Evolutionary conservation across 1,284 basidiomycete genomes (phyloP).

Genomic region (Malassezia cuniculi): DNA sequence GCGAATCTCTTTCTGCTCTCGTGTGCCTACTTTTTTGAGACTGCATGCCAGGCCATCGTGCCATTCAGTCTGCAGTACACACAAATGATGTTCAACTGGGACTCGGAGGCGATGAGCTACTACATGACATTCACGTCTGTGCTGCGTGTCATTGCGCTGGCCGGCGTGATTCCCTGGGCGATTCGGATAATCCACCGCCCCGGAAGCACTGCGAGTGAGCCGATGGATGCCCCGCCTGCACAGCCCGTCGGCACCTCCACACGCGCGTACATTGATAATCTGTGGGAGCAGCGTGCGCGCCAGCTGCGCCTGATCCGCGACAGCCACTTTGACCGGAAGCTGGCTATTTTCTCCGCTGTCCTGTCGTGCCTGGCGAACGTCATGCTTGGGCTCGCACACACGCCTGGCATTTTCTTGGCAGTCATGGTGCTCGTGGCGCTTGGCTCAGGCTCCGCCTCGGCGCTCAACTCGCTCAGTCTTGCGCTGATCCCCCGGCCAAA

Average conservation of each 20-base stretch:
- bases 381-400: slow-evolving; percentile 3
- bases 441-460: slow-evolving; percentile 31
- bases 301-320: slow-evolving; percentile 42
- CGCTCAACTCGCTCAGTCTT: slow-evolving; percentile 39
- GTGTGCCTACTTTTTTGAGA: slow-evolving; percentile 33
- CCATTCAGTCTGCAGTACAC: slow-evolving; percentile 39
- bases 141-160: slow-evolving; percentile 30
- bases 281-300: slow-evolving; percentile 35
- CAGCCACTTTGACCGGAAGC: slow-evolving; percentile 30
- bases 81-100: slow-evolving; percentile 35
- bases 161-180: slow-evolving; percentile 29
- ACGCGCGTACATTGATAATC: slow-evolving; percentile 33
- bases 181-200: slow-evolving; percentile 33
- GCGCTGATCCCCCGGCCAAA: slow-evolving; percentile 28
- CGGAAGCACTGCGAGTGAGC: background rate
- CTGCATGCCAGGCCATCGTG: slow-evolving; percentile 29
- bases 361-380: slow-evolving; percentile 9
- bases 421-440: slow-evolving; percentile 23
- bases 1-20: slow-evolving; percentile 35
- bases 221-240: slow-evolving; percentile 7
- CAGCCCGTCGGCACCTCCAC: no score
- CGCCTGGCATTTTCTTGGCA: slow-evolving; percentile 9
- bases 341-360: slow-evolving; percentile 15
- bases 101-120: slow-evolving; percentile 27
- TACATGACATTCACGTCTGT: slow-evolving; percentile 34